Conservation (phyloP, 2,329 filamentous ascomycete species). For the Diaporthe longicolla region DNA sequence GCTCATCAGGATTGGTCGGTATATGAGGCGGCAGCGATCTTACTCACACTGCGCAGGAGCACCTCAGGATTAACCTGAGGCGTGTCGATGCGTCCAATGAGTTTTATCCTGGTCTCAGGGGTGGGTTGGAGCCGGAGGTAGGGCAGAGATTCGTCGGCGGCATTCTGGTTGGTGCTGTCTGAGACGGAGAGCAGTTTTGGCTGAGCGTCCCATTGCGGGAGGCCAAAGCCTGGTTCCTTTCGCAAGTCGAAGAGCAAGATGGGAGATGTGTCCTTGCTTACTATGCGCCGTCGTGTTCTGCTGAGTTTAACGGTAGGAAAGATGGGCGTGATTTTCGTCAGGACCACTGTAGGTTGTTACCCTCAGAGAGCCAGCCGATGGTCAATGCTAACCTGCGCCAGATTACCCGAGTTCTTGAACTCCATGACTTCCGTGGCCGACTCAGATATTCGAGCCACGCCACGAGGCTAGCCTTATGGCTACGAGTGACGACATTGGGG, state of each 20-base stretch:
- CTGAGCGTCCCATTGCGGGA: neutral
- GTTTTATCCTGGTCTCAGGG: conserved; percentile 83
- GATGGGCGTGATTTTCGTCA: conserved; percentile 84
- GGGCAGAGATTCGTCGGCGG: conserved; percentile 80
- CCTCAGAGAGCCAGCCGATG: neutral
- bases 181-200: conserved; percentile 20
- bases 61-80: conserved; percentile 91
- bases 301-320: conserved; percentile 70
- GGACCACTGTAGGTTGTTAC: conserved; percentile 76
- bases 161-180: conserved; percentile 39
- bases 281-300: neutral
- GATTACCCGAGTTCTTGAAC: conserved; percentile 57
- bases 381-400: conserved; percentile 26
- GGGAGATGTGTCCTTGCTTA: conserved; percentile 20
- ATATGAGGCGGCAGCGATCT: conserved; percentile 19
- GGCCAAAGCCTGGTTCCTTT: neutral
- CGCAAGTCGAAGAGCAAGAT: conserved; percentile 65
- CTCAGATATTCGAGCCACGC: conserved; percentile 62
- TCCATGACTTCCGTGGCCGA: conserved; percentile 64
- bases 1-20: conserved; percentile 18
- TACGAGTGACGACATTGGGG: conserved; percentile 55
- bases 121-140: conserved; percentile 83
- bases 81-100: conserved; percentile 84
- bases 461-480: conserved; percentile 30
- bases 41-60: conserved; percentile 73